Evolutionary conservation across 2,329 filamentous ascomycete genomes (phyloP), one percentile per base, ranked within the genome.

Genomic region (Claviceps africana): DNA sequence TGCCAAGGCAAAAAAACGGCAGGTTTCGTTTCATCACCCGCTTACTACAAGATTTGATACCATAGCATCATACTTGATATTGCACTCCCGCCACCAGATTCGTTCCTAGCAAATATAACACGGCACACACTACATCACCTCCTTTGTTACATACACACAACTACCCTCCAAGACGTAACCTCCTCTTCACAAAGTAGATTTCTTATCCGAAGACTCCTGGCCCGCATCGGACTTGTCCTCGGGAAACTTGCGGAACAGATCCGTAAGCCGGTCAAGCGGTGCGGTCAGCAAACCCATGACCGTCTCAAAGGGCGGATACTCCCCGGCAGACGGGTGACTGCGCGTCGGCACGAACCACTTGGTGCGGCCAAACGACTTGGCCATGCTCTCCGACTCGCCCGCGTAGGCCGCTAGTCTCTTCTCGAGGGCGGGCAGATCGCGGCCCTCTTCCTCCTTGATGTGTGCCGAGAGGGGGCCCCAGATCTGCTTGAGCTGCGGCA

Each of bases 171-270:
- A 2, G 13, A 10, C 31, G 13, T 33, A 7, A 10, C 31, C 19
- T 33, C 15, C 8, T 25, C 33, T 13, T 22, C 25, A 37, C 11
- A 48, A 25, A 55, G 45, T 55, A 25, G 51, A 51, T 33, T 35
- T 33, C 17, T 44, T 40, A n/a, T 13, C 15, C 2, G 2, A 7
- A 40, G 47, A 48, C 1, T n/a, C 35, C 47, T 50, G 31, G 22
- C 9, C 21, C 10, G 25, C 13, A n/a, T 6, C 43, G 5, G 8
- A n/a, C 22, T 30, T 3, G 7, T 45, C 22, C 15, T 71, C 63
- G 2, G 75, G 76, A 57, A 79, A 83, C 59, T 73, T 76, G 21
- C 72, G 64, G 56, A 81, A 78, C 7, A 79, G 49, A 60, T 82
- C 77, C 39, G 64, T 65, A 33, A 83, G 55, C 54, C 71, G 72